Evolutionary conservation across 768 basidiomycete genomes (phyloP), one percentile per base, ranked within the genome.

Genomic region (Rhodotorula graminis): DNA sequence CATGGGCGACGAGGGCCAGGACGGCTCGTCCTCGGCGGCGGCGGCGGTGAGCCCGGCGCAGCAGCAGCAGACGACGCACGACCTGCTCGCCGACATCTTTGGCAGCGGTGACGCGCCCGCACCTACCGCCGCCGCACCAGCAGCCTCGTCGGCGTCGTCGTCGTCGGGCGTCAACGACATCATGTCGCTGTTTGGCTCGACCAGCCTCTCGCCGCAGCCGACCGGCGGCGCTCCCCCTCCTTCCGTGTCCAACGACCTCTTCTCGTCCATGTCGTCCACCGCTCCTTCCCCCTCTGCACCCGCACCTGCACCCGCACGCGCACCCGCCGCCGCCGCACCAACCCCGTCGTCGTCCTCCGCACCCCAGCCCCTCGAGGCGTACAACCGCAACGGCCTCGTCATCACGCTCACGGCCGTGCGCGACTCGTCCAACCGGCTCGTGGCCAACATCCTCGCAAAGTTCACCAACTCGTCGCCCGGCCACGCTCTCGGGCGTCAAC

Each of bases 81-180:
- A 93, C 78, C 86, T 97, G 7, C 87, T 99, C 16, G 90, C 90
- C 0, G 92, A 94, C 77, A 93, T 99, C 69, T 98, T 98, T 78
- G 94, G 93, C 58, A 80, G 82, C 42, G 76, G 73, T 46, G 71
- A 77, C 27, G 67, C 83, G 46, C 67, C 84, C 2, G 69, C 83
- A 0, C 50, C 78, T 15, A 44, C 85, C 18, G 69, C 84, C 33
- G 46, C 82, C 33, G 61, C 82, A 0, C 80, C 84, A 49, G 31
- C 70, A n/a, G n/a, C n/a, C n/a, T n/a, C n/a, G 14, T 80, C 87
- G 40, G 71, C 78, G 3, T 70, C 74, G 3, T 33, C 80, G 60
- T 84, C 86, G 75, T 85, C 84, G 67, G 87, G 87, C 21, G 87
- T 93, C 58, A 88, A 93, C 77, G 94, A 97, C 80, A 97, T 98